phyloP scores from a whole-genome alignment of 495 filamentous ascomycete species.

The Penicillium egyptiacum region DNA sequence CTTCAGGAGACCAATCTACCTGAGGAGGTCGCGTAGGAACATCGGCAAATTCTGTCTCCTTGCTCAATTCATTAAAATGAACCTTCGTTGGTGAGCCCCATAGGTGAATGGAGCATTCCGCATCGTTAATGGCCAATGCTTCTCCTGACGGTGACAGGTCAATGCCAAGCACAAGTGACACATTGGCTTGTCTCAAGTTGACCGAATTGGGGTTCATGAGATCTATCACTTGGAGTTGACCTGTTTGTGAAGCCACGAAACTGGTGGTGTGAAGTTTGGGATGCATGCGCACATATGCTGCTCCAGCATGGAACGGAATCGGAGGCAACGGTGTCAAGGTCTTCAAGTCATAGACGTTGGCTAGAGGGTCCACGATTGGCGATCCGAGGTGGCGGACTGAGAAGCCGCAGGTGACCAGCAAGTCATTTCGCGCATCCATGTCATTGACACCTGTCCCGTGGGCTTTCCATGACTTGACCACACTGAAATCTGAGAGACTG shows the following conservation, averaged over 20 bases:
- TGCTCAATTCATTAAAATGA: constrained; percentile 81
- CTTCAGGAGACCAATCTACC: constrained; percentile 72
- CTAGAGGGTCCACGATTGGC: constrained; percentile 78
- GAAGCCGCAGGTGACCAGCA: constrained; percentile 92
- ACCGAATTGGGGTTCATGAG: constrained; percentile 90
- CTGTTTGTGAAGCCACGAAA: constrained; percentile 84
- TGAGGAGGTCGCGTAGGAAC: constrained; percentile 48
- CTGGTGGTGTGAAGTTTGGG: constrained; percentile 90
- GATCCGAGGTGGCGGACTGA: constrained; percentile 66
- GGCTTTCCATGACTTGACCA: constrained; percentile 85
- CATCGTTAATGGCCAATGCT: constrained; percentile 78
- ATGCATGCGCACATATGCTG: constrained; percentile 92
- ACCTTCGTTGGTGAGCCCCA: constrained; percentile 92
- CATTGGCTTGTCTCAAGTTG: constrained; percentile 83
- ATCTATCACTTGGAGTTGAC: constrained; percentile 92
- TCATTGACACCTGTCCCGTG: constrained; percentile 83
- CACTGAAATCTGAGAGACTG: constrained; percentile 70
- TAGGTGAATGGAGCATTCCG: constrained; percentile 74
- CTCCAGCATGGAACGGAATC: constrained; percentile 87
- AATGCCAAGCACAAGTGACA: constrained; percentile 69
- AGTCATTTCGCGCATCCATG: constrained; percentile 92
- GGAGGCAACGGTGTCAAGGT: constrained; percentile 80
- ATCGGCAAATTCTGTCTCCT: constrained; percentile 76
- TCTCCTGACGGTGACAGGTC: constrained; percentile 91
- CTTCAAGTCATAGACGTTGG: constrained; percentile 92